Evolutionary conservation across 192 early-diverging fungal species (phyloP), one percentile per base, ranked within the genome.

Genomic region (Coemansia sp.): DNA sequence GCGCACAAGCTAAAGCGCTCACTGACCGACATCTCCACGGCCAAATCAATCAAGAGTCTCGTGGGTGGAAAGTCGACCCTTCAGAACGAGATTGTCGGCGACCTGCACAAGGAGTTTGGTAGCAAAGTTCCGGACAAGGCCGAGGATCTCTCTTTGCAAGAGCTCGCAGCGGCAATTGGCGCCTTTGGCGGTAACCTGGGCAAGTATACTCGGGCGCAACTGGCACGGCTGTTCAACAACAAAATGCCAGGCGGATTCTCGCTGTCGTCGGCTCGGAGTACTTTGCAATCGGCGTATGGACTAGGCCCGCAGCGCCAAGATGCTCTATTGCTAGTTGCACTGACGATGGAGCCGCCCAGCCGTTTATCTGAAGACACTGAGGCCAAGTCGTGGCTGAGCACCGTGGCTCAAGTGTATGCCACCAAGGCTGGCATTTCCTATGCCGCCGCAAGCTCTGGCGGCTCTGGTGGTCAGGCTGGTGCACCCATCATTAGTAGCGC

Each of bases 171-270:
- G 33, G 83, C 87, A 17, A 75, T 97, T 31, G 85, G 85, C 48
- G 62, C 73, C 31, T 48, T 62, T 40, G 83, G 84, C 68, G 93
- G 91, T 29, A 31, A 80, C 21, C 84, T 97, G 14, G 95, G 95
- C 64, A 94, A 93, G 84, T 88, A 91, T 59, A 87, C 88, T 29
- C 86, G 70, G 57, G 83, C 84, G 10, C 76, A 94, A 41, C 75
- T 96, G 46, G 82, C 90, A 59, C 91, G 93, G 73, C 78, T 98
- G 83, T 86, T 98, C 46, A 84, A 85, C 77, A 83, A 84, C 79
- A 98, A 95, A 86, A 94, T 98, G 93, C 93, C 96, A 57, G 94
- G 92, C 80, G 94, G 96, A 29, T 98, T 94, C 76, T 88, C 88
- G 21, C 88, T 94, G 62, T 87, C 87, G 17, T 78, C 84, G 62